Percentiles rank a stretch among this genome's conserved stretches.
Conservation (phyloP, 805 yeast species). For the Hanseniaspora guilliermondii region DNA sequence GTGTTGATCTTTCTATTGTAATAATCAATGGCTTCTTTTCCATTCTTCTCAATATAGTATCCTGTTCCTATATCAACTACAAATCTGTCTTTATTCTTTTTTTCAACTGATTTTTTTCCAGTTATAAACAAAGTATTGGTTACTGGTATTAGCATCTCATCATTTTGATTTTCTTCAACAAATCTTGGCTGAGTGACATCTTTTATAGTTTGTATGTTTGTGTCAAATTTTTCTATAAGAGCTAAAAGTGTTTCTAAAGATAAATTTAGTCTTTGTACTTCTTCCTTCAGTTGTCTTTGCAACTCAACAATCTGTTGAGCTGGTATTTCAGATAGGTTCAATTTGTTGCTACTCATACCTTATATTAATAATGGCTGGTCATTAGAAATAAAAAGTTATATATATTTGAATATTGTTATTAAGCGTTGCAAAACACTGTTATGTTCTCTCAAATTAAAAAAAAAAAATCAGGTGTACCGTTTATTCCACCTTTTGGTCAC, state of each 20-base stretch:
- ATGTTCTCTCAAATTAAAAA: too few relatives aligned
- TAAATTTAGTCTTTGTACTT: slow-evolving; percentile 70
- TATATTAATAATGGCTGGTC: too few relatives aligned
- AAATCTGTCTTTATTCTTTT: slow-evolving; percentile 51
- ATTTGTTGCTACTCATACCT: slow-evolving; percentile 27
- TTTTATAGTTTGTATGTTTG: slow-evolving; percentile 62
- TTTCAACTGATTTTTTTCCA: slow-evolving; percentile 36
- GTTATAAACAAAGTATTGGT: slow-evolving; percentile 84
- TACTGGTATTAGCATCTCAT: slow-evolving; percentile 66
- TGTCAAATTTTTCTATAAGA: slow-evolving; percentile 71
- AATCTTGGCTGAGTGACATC: slow-evolving; percentile 30
- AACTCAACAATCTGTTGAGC: slow-evolving; percentile 78
- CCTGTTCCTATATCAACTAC: slow-evolving; percentile 95
- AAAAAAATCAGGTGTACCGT: too few relatives aligned
- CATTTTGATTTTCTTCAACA: slow-evolving; percentile 29
- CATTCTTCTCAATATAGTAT: slow-evolving; percentile 72
- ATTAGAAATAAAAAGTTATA: too few relatives aligned
- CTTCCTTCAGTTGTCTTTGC: slow-evolving; percentile 72
- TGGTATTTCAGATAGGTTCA: slow-evolving; percentile 54
- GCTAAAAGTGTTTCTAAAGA: slow-evolving; percentile 72
- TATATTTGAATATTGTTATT: too few relatives aligned
- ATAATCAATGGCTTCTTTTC: slow-evolving; percentile 53
- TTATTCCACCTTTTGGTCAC: too few relatives aligned
- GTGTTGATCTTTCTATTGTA: slow-evolving; percentile 64
- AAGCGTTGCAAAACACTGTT: too few relatives aligned